Conservation (phyloP, 768 basidiomycete species). For the Leccinum barrowsii region DNA sequence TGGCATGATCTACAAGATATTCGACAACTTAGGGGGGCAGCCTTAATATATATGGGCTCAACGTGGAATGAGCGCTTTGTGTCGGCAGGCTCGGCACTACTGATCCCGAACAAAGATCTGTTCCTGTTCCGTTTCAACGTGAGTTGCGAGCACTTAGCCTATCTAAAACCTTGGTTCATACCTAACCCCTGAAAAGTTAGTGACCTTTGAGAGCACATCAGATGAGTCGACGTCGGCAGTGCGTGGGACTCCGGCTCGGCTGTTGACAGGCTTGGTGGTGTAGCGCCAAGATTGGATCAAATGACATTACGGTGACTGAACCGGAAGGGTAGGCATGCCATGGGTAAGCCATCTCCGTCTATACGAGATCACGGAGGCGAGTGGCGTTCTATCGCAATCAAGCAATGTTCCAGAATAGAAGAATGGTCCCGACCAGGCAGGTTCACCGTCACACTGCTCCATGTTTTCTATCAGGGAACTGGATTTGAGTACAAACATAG, state of each 20-base stretch:
- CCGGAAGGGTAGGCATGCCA: slow-evolving; percentile 1
- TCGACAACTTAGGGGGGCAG: neutral
- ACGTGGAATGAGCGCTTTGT: slow-evolving; percentile 7
- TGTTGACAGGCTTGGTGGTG: slow-evolving; percentile 3
- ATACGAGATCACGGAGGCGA: slow-evolving; percentile 18
- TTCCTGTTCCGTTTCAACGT: neutral
- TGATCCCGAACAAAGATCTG: slow-evolving; percentile 9
- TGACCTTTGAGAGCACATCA: neutral
- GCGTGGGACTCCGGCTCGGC: slow-evolving; percentile 21
- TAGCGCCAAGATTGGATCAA: neutral
- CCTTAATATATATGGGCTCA: slow-evolving; percentile 3
- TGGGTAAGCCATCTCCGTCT: slow-evolving; percentile 10
- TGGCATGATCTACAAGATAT: slow-evolving; percentile 11
- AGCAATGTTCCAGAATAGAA: slow-evolving; percentile 14
- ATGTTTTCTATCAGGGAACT: slow-evolving; percentile 2
- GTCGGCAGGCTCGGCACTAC: neutral
- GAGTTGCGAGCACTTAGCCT: neutral
- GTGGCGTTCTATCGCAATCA: slow-evolving; percentile 13
- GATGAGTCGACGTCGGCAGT: slow-evolving; percentile 13
- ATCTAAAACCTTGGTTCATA: neutral
- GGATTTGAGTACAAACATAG: neutral
- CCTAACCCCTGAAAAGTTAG: neutral
- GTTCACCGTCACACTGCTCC: slow-evolving; percentile 1
- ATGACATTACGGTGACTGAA: slow-evolving; percentile 13
- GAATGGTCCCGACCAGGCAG: neutral